These are phyloP conservation scores for Pilasporangium apinafurcum DNA, from an alignment of 352 stramenopile species.

Conservation along the genomic window DNA sequence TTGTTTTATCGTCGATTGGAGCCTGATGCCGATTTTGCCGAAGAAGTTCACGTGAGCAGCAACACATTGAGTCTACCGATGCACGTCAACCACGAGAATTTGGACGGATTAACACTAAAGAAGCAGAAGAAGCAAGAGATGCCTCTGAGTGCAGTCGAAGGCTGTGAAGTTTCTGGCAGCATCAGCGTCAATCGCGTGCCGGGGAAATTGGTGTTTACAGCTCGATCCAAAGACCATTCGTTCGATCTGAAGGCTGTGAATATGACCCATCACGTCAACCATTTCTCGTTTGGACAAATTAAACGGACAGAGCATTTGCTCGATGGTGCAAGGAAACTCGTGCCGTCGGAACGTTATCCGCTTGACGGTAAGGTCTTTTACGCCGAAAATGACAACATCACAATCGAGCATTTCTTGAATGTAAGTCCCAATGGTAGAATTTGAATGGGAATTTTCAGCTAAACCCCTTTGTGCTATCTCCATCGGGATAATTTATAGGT, in stretches of 20 bases:
- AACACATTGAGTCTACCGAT: slow-evolving; percentile 38
- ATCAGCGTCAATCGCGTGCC: slow-evolving; percentile 77
- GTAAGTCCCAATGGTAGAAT: slow-evolving; percentile 54
- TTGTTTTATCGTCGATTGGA: slow-evolving; percentile 77
- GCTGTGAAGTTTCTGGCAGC: slow-evolving; percentile 73
- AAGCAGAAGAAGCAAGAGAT: slow-evolving; percentile 28
- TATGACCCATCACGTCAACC: slow-evolving; percentile 62
- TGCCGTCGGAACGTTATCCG: slow-evolving; percentile 59
- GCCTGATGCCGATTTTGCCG: slow-evolving; percentile 71
- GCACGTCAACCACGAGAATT: slow-evolving; percentile 50
- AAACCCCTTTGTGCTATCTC: neutral
- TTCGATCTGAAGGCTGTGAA: slow-evolving; percentile 59
- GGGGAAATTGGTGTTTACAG: slow-evolving; percentile 61
- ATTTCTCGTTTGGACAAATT: slow-evolving; percentile 86
- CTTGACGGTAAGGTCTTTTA: slow-evolving; percentile 51
- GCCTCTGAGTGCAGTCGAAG: slow-evolving; percentile 35
- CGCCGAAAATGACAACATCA: slow-evolving; percentile 62
- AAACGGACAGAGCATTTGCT: slow-evolving; percentile 55
- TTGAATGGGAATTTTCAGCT: slow-evolving; percentile 33
- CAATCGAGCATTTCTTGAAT: slow-evolving; percentile 79
- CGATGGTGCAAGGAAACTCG: slow-evolving; percentile 20
- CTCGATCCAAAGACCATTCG: slow-evolving; percentile 59
- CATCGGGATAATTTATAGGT: slow-evolving; percentile 23
- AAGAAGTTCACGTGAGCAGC: slow-evolving; percentile 63
- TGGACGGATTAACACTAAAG: slow-evolving; percentile 40